phyloP scores from a whole-genome alignment of 208 protist genomes.

The Angomonas deanei region DNA sequence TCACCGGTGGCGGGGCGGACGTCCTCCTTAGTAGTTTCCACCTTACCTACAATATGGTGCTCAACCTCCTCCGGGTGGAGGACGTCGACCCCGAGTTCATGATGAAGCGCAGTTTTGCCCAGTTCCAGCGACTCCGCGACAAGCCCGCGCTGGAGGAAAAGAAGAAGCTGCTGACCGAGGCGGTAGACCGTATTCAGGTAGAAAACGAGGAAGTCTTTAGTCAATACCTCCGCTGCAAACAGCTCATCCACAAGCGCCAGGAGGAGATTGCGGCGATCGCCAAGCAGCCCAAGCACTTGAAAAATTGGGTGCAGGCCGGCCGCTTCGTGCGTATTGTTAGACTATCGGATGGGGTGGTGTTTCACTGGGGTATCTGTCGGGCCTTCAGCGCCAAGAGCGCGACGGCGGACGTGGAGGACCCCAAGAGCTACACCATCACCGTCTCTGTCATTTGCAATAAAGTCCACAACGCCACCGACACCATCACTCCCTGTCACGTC shows the following conservation, averaged over 20 bases:
- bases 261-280: conserved; percentile 57
- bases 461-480: conserved; percentile 31
- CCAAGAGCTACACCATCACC: conserved; percentile 63
- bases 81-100: conserved; percentile 97
- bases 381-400: conserved; percentile 53
- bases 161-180: conserved; percentile 36
- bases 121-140: conserved; percentile 94
- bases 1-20: conserved; percentile 93
- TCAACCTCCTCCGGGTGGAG: conserved; percentile 98
- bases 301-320: conserved; percentile 95
- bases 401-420: conserved; percentile 44
- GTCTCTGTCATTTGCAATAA: conserved; percentile 81
- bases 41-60: conserved; percentile 99
- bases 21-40: conserved; percentile 96
- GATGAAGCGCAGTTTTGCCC: conserved; percentile 96
- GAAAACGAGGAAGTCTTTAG: conserved; percentile 74
- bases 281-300: conserved; percentile 85
- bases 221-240: conserved; percentile 82
- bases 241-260: conserved; percentile 67
- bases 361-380: conserved; percentile 89
- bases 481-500: conserved; percentile 68
- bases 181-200: conserved; percentile 62
- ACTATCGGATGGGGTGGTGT: conserved; percentile 53
- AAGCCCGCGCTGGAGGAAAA: conserved; percentile 79
- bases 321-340: conserved; percentile 87